Evolutionary conservation across 129 eudicot species (phyloP).

Genomic region (Sambucus nigra): DNA sequence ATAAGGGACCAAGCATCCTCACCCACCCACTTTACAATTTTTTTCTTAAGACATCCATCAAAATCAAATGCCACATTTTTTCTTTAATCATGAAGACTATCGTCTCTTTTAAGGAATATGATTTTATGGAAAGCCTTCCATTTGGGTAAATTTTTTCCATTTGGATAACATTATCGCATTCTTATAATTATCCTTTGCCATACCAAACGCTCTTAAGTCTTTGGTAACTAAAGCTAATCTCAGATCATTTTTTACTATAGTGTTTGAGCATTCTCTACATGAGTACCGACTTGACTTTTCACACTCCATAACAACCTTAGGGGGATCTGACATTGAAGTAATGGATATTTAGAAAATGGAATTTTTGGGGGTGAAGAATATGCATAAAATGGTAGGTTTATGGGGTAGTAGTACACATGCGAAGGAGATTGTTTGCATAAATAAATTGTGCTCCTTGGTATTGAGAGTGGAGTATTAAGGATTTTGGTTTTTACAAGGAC

Average conservation of each 20-base stretch:
- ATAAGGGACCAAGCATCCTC: constrained; percentile 95
- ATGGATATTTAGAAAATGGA: constrained; percentile 6
- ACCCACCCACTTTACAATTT: constrained; percentile 77
- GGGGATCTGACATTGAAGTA: constrained; percentile 28
- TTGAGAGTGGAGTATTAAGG: too few relatives aligned
- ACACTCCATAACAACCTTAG: constrained; percentile 63
- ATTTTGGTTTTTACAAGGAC: not conserved
- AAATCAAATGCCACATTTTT: constrained; percentile 97
- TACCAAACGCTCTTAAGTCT: constrained; percentile 67
- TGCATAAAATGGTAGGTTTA: constrained; percentile 10
- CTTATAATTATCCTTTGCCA: constrained; percentile 86
- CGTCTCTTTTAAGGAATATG: constrained; percentile 71
- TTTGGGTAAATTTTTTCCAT: too few relatives aligned
- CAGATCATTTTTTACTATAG: constrained; percentile 39
- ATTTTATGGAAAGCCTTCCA: constrained; percentile 90
- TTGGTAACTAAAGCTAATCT: constrained; percentile 48
- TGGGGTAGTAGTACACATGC: not conserved
- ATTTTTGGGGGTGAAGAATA: constrained; percentile 15
- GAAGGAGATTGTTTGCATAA: not conserved
- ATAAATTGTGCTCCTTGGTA: not conserved
- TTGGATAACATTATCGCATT: constrained; percentile 53
- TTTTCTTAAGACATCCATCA: constrained; percentile 95
- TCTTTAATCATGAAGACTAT: constrained; percentile 62
- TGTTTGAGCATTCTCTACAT: constrained; percentile 59
- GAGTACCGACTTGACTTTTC: constrained; percentile 75